A percentile compares a stretch with the other conserved stretches of the same genome.
These are phyloP conservation scores for Melanogaster broomeanus DNA, from an alignment of 768 basidiomycete species.

Conservation along the genomic window DNA sequence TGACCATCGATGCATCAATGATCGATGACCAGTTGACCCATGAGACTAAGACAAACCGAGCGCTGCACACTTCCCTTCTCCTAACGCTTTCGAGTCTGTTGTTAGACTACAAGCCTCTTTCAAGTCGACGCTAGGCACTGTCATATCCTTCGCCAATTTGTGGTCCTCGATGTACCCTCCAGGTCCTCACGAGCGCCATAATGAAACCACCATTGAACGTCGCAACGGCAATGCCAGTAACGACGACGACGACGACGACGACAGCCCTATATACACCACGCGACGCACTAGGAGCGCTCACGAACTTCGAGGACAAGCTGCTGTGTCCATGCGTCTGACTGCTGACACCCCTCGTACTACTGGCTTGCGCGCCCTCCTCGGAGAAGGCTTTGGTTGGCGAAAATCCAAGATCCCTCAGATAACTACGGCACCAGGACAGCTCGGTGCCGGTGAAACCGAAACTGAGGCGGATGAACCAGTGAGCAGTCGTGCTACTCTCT, in stretches of 20 bases:
- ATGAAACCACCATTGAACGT: not conserved
- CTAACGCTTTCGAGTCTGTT: not conserved
- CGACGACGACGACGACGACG: constrained; percentile 8
- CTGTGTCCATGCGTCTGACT: constrained; percentile 7
- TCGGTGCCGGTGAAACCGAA: constrained; percentile 76
- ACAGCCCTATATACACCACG: constrained; percentile 16
- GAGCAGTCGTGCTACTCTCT: constrained; percentile 28
- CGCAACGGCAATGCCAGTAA: not conserved
- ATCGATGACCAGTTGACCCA: too few species aligned
- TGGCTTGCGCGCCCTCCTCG: constrained; percentile 25
- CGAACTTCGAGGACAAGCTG: constrained; percentile 16
- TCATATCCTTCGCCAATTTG: not conserved
- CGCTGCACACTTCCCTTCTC: not conserved
- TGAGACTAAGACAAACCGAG: not conserved
- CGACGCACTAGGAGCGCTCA: constrained; percentile 23
- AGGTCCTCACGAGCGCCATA: not conserved
- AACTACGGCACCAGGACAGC: constrained; percentile 59
- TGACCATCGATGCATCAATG: too few species aligned
- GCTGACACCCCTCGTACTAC: constrained; percentile 14
- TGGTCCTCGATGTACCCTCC: constrained; percentile 1
- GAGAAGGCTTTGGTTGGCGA: constrained; percentile 29
- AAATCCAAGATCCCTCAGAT: constrained; percentile 47
- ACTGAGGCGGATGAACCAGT: constrained; percentile 79
- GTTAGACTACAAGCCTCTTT: not conserved
- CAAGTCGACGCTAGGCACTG: not conserved